These are phyloP conservation scores for Letharia columbiana DNA, from an alignment of 495 filamentous ascomycete species.

Conservation along the genomic window DNA sequence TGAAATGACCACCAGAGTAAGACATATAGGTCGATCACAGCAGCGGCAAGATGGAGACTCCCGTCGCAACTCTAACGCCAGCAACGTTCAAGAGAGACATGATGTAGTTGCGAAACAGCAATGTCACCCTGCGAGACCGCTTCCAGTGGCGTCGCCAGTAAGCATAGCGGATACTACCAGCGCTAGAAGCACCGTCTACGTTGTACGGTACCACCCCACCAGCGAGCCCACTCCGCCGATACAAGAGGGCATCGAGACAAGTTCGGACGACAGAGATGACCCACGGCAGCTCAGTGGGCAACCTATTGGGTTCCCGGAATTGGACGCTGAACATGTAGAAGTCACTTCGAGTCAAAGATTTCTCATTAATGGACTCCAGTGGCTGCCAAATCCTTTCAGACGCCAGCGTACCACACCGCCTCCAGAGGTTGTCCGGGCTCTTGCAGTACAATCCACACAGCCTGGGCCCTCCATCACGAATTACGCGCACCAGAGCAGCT, in stretches of 20 bases:
- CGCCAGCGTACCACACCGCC: constrained; percentile 24
- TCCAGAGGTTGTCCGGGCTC: constrained; percentile 26
- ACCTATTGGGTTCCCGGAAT: background rate
- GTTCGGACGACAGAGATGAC: background rate
- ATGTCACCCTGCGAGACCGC: constrained; percentile 53
- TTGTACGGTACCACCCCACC: constrained; percentile 71
- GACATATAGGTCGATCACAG: constrained; percentile 25
- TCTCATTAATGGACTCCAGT: constrained; percentile 12
- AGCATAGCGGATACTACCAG: constrained; percentile 72
- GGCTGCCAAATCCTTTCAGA: constrained; percentile 23
- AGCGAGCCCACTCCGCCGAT: constrained; percentile 53
- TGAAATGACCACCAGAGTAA: constrained; percentile 35
- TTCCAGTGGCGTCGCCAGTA: constrained; percentile 57
- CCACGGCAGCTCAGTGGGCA: background rate
- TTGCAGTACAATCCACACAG: constrained; percentile 9
- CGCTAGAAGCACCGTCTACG: constrained; percentile 75
- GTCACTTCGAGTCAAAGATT: background rate
- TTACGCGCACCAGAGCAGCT: background rate
- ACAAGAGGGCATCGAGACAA: constrained; percentile 1
- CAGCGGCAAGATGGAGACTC: background rate
- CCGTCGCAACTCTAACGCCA: background rate
- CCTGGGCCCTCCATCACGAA: background rate
- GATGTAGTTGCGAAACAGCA: constrained; percentile 32
- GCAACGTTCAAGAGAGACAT: background rate
- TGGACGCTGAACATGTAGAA: background rate